Evolutionary conservation across 2,329 filamentous ascomycete genomes (phyloP), one percentile per base, ranked within the genome.

Genomic region (Fusarium nurragi): DNA sequence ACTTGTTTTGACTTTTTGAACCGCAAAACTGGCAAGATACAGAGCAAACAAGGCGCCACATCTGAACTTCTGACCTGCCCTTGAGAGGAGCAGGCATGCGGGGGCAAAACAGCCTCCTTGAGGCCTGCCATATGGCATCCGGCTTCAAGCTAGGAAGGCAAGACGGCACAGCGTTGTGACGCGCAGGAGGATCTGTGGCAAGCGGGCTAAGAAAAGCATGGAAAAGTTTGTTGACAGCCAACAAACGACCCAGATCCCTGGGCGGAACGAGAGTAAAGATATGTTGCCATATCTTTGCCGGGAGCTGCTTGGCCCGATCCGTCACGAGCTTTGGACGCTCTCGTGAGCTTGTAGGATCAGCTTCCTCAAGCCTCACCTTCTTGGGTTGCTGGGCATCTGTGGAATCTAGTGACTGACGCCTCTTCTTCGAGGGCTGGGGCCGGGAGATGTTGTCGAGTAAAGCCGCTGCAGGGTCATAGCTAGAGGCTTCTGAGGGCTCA

Each of bases 31-130:
- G 88, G 75, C 92, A 96, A 52, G 73, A 77, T 26, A 73, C 79
- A 44, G 86, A 84, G 75, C 86, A 88, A 32, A 87, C 81, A 47
- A 95, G 79, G 71, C 85, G 86, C 86, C 92, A 93, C 90, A 94
- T 94, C 38, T 89, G 85, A 65, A 91, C 79, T 76, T 95, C 92
- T 38, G 86, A 85, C 73, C 84, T 85, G 56, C 82, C 84, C 49
- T 80, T 78, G 46, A 94, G 80, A 25, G 91, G 91, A 54, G 83
- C 82, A 43, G 92, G 92, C 80, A 93, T 86, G 66, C 84, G 84
- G 23, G 86, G 86, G 78, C 86, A 86, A 74, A 86, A 88, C 19
- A 80, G 77, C 69, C 87, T 87, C 72, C 91, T 86, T 69, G 91
- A 90, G 66, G 82, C 79, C 73, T 85, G 84, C 91, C 91, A 94